A percentile compares a stretch with the other conserved stretches of the same genome.
phyloP scores from a whole-genome alignment of 2,329 filamentous ascomycete species.

The Cadophora sp. region DNA sequence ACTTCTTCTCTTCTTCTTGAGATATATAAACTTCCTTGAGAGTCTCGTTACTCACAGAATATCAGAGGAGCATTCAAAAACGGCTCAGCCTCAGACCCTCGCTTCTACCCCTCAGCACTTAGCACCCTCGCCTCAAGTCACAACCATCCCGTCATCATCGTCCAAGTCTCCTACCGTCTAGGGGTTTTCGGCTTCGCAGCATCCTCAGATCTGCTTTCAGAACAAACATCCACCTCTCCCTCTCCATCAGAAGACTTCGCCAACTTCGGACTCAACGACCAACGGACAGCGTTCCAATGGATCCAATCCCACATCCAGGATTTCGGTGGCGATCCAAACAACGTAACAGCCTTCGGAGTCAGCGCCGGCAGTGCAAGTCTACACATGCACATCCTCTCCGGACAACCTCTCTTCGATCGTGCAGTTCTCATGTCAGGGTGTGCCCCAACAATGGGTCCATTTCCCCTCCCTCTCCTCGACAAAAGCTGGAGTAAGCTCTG shows the following conservation, averaged over 20 bases:
- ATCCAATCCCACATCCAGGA: conserved; percentile 43
- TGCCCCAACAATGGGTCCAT: conserved; percentile 21
- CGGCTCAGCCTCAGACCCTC: conserved; percentile 25
- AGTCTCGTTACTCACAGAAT: background rate
- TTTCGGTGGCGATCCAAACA: conserved; percentile 46
- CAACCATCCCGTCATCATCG: conserved; percentile 20
- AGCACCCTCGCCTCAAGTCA: conserved; percentile 8
- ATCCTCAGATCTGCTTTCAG: conserved; percentile 24
- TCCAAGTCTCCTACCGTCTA: conserved; percentile 27
- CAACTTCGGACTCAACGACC: conserved; percentile 53
- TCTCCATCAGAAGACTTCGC: conserved; percentile 24
- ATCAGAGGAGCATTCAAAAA: conserved; percentile 25
- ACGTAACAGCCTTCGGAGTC: conserved; percentile 50
- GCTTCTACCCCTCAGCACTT: conserved; percentile 18
- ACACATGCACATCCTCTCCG: conserved; percentile 28
- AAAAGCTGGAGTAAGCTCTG: conserved; percentile 20
- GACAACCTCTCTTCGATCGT: conserved; percentile 29
- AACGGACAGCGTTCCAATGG: conserved; percentile 44
- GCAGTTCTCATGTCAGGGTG: conserved; percentile 29
- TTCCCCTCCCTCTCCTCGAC: background rate
- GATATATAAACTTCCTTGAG: background rate
- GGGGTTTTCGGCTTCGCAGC: conserved; percentile 23
- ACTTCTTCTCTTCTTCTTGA: background rate
- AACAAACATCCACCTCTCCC: background rate
- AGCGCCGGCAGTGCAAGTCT: conserved; percentile 48